These are phyloP conservation scores for Cryphonectria radicalis DNA, from an alignment of 2,329 filamentous ascomycete species.

Conservation along the genomic window DNA sequence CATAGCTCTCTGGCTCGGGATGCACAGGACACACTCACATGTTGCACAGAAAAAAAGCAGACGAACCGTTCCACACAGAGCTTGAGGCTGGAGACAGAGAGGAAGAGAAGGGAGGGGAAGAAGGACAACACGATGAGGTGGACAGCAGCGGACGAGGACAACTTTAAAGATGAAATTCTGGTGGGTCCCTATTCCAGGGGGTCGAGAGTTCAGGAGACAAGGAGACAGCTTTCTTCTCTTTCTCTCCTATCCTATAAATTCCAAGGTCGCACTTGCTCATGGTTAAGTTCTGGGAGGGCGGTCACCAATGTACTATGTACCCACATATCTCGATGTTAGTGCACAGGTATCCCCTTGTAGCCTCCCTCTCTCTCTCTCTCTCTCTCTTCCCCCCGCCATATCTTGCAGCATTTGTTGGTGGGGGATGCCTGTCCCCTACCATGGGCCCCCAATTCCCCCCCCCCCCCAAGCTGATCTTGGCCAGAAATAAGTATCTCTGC, in stretches of 20 bases:
- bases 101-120: constrained; percentile 12
- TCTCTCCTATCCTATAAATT: constrained; percentile 21
- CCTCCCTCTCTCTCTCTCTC: not conserved
- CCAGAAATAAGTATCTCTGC: constrained; percentile 9
- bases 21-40: constrained; percentile 18
- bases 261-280: constrained; percentile 10
- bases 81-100: constrained; percentile 15
- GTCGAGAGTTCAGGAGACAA: constrained; percentile 22
- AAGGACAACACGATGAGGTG: constrained; percentile 10
- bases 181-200: constrained; percentile 28
- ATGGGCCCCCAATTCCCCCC: not conserved
- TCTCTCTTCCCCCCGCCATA: not conserved
- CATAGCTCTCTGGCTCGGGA: not conserved
- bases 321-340: constrained; percentile 9
- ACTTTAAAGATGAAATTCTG: constrained; percentile 30
- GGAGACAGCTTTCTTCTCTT: constrained; percentile 14
- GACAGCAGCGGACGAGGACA: constrained; percentile 27
- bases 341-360: not conserved
- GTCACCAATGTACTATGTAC: constrained; percentile 13
- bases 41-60: constrained; percentile 19
- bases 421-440: constrained; percentile 21
- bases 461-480: constrained; percentile 7
- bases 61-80: constrained; percentile 1
- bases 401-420: not conserved
- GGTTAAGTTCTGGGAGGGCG: constrained; percentile 15